Base-by-base conservation (phyloP, 768 basidiomycete species). In the Rhodotorula babjevae region DNA sequence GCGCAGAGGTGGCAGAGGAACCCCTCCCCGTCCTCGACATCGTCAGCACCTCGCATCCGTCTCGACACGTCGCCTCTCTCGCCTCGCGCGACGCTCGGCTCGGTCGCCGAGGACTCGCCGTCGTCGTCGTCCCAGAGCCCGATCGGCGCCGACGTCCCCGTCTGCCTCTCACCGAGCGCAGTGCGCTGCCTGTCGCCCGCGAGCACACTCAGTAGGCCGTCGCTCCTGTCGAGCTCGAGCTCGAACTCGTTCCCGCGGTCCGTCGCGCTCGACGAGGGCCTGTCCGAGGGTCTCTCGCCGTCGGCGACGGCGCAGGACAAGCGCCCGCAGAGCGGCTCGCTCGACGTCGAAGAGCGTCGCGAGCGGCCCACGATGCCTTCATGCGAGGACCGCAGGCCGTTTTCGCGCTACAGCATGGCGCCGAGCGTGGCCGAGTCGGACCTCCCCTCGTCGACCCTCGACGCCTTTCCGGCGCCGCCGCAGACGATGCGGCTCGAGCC, bases 241-340 rank as follows among this genome's bases (percentile, higher is more conserved):
- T 40, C 49, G 50, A 64, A 33, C 3, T 33, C 31, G 3, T 69
- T 63, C 46, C 68, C 62, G 18, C 63, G 59, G n/a, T 69, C 68
- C 29, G 68, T 69, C 57, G 33, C 50, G 11, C 58, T 58, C 36
- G 63, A 63, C 25, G 61, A 47, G 46, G 67, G 61, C 4, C 58
- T 59, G 11, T 57, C 53, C 1, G 42, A 40, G 52, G 29, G 14
- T 7, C 3, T 8, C n/a, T 29, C 53, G 53, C n/a, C n/a, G 4
- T 29, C 21, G 8, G 8, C 52, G 27, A 15, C 25, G 23, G 53
- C n/a, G n/a, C 14, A 5, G 3, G 10, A 14, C 14, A 9, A 36
- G 36, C 36, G 4, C 36, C 36, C 9, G 36, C 36, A 4, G 36
- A 36, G 36, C 36, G 53, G n/a, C 5, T n/a, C 53, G 53, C n/a